phyloP scores from a whole-genome alignment of 805 yeast genomes.

The Spathaspora hagerdaliae region DNA sequence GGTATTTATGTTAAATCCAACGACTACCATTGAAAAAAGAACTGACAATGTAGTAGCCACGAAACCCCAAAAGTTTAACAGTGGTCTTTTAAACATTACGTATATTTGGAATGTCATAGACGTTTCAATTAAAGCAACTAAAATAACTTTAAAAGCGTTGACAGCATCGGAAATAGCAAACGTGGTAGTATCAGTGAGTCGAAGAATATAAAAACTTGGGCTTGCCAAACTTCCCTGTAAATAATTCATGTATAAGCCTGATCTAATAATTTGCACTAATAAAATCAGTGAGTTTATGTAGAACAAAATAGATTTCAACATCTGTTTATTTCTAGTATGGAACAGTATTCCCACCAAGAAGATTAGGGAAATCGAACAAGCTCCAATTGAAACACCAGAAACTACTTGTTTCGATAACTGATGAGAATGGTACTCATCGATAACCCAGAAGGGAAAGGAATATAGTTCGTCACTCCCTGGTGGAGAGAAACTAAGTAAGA shows the following conservation, averaged over 20 bases:
- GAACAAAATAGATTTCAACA: conserved; percentile 41
- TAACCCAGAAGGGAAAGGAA: conserved; percentile 2
- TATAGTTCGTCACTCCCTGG: conserved; percentile 2
- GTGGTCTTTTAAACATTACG: conserved; percentile 63
- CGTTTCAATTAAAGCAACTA: conserved; percentile 57
- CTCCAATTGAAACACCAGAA: conserved; percentile 9
- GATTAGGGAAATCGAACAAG: conserved; percentile 6
- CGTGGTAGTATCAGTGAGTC: conserved; percentile 27
- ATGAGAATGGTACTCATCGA: conserved; percentile 5
- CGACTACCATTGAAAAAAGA: conserved; percentile 45
- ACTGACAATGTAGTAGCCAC: conserved; percentile 35
- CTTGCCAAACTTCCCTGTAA: conserved; percentile 50
- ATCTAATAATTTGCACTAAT: conserved; percentile 51
- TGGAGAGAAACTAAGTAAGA: conserved; percentile 1
- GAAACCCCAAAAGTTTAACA: conserved; percentile 39
- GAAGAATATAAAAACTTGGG: conserved; percentile 39
- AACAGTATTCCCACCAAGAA: conserved; percentile 3
- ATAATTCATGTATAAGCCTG: conserved; percentile 55
- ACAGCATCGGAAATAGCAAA: conserved; percentile 56
- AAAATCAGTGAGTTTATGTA: conserved; percentile 65
- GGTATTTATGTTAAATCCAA: conserved; percentile 55
- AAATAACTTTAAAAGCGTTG: conserved; percentile 53
- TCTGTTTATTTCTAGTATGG: neutral
- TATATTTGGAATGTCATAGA: conserved; percentile 71
- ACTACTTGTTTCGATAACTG: conserved; percentile 3